A percentile compares a stretch with the other conserved stretches of the same genome.
These are phyloP conservation scores for Teratosphaeria nubilosa DNA, from an alignment of 2,329 filamentous ascomycete species.

Conservation along the genomic window DNA sequence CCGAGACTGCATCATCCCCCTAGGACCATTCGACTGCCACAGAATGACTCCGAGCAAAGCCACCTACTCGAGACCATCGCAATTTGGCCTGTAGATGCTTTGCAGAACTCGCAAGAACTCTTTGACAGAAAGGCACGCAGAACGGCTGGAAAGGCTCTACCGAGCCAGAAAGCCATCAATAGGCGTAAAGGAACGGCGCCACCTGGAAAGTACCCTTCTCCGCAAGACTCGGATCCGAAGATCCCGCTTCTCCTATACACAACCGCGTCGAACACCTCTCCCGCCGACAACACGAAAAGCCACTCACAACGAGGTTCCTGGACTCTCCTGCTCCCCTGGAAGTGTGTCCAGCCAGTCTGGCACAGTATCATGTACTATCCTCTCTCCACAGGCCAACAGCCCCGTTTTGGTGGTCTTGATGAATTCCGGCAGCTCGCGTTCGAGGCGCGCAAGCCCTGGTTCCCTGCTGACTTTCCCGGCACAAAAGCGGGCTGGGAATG, in stretches of 20 bases:
- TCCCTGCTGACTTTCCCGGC: constrained; percentile 73
- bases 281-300: neutral
- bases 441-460: constrained; percentile 69
- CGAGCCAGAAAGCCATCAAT: constrained; percentile 70
- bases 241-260: constrained; percentile 65
- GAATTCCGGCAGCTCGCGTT: constrained; percentile 74
- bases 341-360: constrained; percentile 78
- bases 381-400: constrained; percentile 67
- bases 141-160: constrained; percentile 54
- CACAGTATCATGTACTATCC: constrained; percentile 75
- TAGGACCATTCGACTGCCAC: constrained; percentile 34
- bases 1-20: constrained; percentile 73
- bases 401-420: constrained; percentile 70
- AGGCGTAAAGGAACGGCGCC: constrained; percentile 55
- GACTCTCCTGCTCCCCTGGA: constrained; percentile 83
- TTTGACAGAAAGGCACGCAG: constrained; percentile 61
- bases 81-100: constrained; percentile 55
- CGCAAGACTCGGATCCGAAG: constrained; percentile 53
- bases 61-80: constrained; percentile 52
- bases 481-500: constrained; percentile 70
- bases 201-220: constrained; percentile 53
- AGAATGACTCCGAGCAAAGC: constrained; percentile 16
- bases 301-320: constrained; percentile 50
- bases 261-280: constrained; percentile 22
- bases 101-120: constrained; percentile 34